These are phyloP conservation scores for Verticillium isaacii DNA, from an alignment of 2,329 filamentous ascomycete species.

Conservation along the genomic window DNA sequence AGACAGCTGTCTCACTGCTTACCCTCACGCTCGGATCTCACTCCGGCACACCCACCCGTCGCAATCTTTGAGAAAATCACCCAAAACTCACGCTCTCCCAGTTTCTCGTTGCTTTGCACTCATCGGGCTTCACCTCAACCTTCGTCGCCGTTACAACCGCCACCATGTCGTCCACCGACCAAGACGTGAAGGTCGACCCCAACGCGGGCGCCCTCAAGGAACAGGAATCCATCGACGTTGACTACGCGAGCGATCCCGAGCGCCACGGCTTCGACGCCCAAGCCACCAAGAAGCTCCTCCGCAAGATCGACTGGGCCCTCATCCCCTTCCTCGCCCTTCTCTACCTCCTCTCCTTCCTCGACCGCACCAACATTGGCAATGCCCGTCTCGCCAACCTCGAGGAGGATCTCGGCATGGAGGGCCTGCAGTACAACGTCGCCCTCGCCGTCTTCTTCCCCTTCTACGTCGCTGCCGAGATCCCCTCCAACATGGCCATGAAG, in stretches of 20 bases:
- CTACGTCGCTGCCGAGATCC: slow-evolving; percentile 49
- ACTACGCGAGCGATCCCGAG: slow-evolving; percentile 12
- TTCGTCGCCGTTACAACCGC: not conserved
- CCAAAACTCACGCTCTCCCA: not conserved
- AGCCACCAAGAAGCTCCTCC: slow-evolving; percentile 44
- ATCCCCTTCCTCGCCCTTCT: slow-evolving; percentile 56
- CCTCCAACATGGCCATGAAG: slow-evolving; percentile 54
- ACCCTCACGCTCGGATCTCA: not conserved
- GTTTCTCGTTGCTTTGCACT: not conserved
- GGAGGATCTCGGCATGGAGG: slow-evolving; percentile 39
- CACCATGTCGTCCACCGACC: slow-evolving; percentile 5
- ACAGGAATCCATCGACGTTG: slow-evolving; percentile 12
- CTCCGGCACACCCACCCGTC: not conserved
- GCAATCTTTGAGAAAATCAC: not conserved
- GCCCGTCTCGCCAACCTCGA: slow-evolving; percentile 31
- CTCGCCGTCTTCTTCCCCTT: slow-evolving; percentile 49
- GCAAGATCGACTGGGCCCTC: slow-evolving; percentile 49
- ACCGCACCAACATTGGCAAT: slow-evolving; percentile 46
- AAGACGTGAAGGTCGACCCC: slow-evolving; percentile 8
- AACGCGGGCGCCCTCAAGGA: not conserved
- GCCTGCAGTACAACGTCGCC: slow-evolving; percentile 56
- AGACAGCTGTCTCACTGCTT: not conserved
- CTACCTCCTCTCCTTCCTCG: slow-evolving; percentile 40
- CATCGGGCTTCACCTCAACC: not conserved
- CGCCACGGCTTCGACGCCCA: slow-evolving; percentile 21